Evolutionary conservation across 768 basidiomycete species (phyloP).

Genomic region (Tulasnella sp.): DNA sequence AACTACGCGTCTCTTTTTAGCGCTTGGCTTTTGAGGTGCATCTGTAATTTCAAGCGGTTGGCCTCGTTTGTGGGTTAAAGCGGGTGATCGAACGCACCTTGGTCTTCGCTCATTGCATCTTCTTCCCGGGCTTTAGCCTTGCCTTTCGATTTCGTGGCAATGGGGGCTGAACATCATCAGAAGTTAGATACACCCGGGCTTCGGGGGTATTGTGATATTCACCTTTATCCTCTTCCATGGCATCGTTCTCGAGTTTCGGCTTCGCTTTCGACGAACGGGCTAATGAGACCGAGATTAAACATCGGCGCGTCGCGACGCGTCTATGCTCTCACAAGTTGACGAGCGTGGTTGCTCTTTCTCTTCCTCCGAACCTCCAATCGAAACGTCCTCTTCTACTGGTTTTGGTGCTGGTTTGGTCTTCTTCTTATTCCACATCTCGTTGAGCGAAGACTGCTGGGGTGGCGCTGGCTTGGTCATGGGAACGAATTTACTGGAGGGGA

Average conservation of each 20-base stretch:
- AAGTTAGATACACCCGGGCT: background rate
- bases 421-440: slow-evolving; percentile 54
- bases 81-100: background rate
- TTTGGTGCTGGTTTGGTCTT: slow-evolving; percentile 26
- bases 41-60: background rate
- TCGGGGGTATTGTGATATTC: too few species aligned
- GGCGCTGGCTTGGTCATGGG: slow-evolving; percentile 58
- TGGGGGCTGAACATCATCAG: background rate
- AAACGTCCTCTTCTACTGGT: background rate
- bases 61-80: too few species aligned
- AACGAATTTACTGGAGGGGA: slow-evolving; percentile 45
- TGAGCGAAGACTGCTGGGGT: slow-evolving; percentile 66
- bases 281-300: slow-evolving; percentile 22
- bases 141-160: background rate
- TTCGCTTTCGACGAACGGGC: slow-evolving; percentile 15
- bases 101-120: background rate
- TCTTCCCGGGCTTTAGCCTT: slow-evolving; percentile 3
- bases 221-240: slow-evolving; percentile 16
- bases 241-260: slow-evolving; percentile 13
- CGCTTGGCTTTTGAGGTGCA: background rate
- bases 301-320: background rate
- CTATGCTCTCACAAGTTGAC: background rate
- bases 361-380: slow-evolving; percentile 22
- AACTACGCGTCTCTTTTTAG: slow-evolving; percentile 30
- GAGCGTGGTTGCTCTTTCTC: slow-evolving; percentile 18